phyloP scores from a whole-genome alignment of 1,284 basidiomycete genomes.

The Earliella scabrosa region DNA sequence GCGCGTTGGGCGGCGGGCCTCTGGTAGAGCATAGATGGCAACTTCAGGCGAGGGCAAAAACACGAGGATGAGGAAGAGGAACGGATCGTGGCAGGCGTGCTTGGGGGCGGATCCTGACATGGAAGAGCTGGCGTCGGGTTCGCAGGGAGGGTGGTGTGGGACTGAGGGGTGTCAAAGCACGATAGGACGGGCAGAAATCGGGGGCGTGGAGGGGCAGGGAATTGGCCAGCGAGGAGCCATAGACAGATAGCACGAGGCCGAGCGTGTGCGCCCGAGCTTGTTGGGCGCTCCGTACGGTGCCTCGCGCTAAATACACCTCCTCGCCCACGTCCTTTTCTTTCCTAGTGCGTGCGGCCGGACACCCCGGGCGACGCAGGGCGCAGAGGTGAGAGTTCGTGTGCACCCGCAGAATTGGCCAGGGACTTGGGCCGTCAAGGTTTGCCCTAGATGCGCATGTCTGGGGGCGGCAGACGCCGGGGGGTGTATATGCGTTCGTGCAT shows the following conservation, averaged over 20 bases:
- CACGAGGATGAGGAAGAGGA: too few relatives aligned
- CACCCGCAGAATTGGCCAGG: neutral
- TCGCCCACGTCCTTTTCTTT: neutral
- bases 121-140: neutral
- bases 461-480: neutral
- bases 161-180: neutral
- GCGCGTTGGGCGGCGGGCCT: too few relatives aligned
- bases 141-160: neutral
- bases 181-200: neutral
- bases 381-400: too few relatives aligned
- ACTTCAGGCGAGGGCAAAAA: too few relatives aligned
- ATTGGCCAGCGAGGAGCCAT: neutral
- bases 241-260: neutral
- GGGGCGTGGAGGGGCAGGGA: neutral
- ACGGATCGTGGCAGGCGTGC: too few relatives aligned
- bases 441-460: neutral
- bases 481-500: neutral
- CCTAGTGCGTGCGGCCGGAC: neutral
- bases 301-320: neutral
- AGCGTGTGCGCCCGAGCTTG: constrained; percentile 3
- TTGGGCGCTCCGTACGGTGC: constrained; percentile 3
- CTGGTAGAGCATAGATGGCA: too few relatives aligned
- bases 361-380: neutral
- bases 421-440: neutral
- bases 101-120: constrained; percentile 1